Evolutionary conservation across 2,329 filamentous ascomycete genomes (phyloP).

Genomic region (Xylaria sp.): DNA sequence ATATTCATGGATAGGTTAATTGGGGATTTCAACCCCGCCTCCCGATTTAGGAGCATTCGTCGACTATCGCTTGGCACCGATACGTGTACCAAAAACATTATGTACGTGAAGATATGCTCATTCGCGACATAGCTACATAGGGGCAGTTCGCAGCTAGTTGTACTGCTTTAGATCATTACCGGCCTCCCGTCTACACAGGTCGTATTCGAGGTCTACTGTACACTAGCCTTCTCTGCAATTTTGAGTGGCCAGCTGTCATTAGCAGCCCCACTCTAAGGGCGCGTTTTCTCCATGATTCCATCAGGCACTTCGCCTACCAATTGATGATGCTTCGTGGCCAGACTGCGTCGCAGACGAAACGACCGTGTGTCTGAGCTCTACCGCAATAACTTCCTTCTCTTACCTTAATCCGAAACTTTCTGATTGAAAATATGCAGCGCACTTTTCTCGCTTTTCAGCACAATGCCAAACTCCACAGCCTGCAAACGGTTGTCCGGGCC

Average conservation of each 20-base stretch:
- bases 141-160: background rate
- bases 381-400: background rate
- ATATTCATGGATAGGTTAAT: background rate
- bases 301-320: slow-evolving; percentile 2
- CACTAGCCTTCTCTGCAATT: background rate
- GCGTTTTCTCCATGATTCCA: slow-evolving; percentile 20
- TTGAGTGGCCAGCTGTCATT: slow-evolving; percentile 23
- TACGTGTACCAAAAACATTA: background rate
- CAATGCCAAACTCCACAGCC: slow-evolving; percentile 41
- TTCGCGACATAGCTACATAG: background rate
- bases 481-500: slow-evolving; percentile 44
- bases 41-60: background rate
- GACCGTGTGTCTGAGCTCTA: background rate
- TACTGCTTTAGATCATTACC: slow-evolving; percentile 1
- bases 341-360: background rate
- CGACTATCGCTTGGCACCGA: background rate
- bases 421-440: slow-evolving; percentile 38
- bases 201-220: background rate
- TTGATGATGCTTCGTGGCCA: background rate
- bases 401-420: no score
- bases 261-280: slow-evolving; percentile 22
- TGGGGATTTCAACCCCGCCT: background rate
- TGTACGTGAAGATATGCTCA: background rate
- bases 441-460: slow-evolving; percentile 50
- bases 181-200: background rate